Evolutionary conservation across 768 basidiomycete species (phyloP), one percentile per base, ranked within the genome.

Genomic region (Leccinum subgranulosum): DNA sequence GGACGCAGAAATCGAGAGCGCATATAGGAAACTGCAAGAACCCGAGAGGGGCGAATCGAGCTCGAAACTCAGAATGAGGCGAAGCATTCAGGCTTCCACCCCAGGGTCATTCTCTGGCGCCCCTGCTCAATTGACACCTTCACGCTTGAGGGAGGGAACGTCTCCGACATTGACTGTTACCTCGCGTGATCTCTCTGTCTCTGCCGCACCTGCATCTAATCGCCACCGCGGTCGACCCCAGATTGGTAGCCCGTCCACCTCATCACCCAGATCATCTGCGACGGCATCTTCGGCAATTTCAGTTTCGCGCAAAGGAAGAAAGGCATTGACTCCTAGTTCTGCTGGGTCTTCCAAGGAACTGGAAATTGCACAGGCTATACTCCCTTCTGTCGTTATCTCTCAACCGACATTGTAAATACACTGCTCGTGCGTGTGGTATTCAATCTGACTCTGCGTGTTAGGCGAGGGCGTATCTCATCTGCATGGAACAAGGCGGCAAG

Each of bases 401-500:
- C 69, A 62, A 43, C 62, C 61, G 25, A 68, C 61, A 41, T 21
- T 71, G 70, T 68, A 48, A 56, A 66, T 21, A 27, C 48, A 17
- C 21, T 11, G 36, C 28, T 28, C 19, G n/a, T 6, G 4, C 19
- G 19, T 17, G 46, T 39, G 19, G 34, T 12, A 5, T 45, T 56
- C 49, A n/a, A 39, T 29, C 48, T 60, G n/a, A 64, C 34, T 56
- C 28, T 27, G 7, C 39, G 27, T 29, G 14, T 33, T 15, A 72
- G 72, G 31, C 65, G 72, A 50, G 55, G 61, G 17, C 62, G 64
- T 25, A 55, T 74, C 45, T 66, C 70, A 12, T 61, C 59, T 8
- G 46, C 55, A 19, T 78, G 78, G 78, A 64, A 64, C 29, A 64
- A 58, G 51, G 64, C 64, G 10, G 68, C 68, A 23, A 61, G 28